Base-by-base conservation (phyloP, 345 rosid genomes). In the Limnanthes douglasii region DNA sequence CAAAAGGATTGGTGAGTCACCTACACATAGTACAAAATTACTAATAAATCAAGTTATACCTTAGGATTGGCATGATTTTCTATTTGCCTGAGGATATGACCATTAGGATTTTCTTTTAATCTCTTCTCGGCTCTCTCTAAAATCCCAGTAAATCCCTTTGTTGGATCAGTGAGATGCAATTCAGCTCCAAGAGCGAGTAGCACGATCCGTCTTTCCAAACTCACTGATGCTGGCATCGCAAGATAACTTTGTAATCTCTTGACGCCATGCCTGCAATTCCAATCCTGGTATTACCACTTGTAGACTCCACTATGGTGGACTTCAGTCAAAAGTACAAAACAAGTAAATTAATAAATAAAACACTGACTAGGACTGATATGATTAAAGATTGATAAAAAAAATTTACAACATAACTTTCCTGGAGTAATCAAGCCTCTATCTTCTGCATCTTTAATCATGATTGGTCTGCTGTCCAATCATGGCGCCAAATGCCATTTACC, bases 221-320 rank as follows among this genome's bases (percentile, higher is more conserved):
- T 73, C 35, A 11, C 11, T 1, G 37, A 34, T 15, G 70, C 35
- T 1, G 90, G 72, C 79, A 73, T 70, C 1, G 29, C 9, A 10
- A 70, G 14, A 70, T 54, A 15, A 64, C 42, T 45, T 37, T 73
- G 59, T 67, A 73, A 17, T 73, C 73, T 41, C 51, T 70, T 18
- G 78, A 75, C 10, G 71, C 73, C 37, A 73, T 40, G 16, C 36
- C 51, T 9, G 76, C 80, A 38, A 75, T 13, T 20, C 71, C 76
- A 16, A 72, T 76, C 46, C 83, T 73, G 0, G 75, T 67, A 50
- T 72, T 69, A 3, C 88, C 78, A 23, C 75, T 33, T 6, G 82
- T 77, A 15, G 43, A 27, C 57, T 71, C 76, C 7, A 62, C 22
- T 2, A 52, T 58, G 14, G 66, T 33, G 11, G 70, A 64, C 75